Evolutionary conservation across 768 basidiomycete species (phyloP).

Genomic region (Leccinum imitatum): DNA sequence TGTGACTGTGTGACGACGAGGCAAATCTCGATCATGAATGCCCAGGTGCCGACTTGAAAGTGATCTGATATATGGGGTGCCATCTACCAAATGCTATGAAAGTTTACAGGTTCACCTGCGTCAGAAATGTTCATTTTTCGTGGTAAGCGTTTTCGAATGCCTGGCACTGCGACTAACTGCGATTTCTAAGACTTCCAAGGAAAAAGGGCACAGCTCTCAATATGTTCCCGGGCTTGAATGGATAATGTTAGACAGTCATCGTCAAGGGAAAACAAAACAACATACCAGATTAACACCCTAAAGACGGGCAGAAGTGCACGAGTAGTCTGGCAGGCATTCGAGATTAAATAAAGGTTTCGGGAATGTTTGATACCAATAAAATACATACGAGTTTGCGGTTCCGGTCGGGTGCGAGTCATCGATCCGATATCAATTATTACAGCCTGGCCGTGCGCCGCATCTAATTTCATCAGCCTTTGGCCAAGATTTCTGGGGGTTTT

Average conservation of each 20-base stretch:
- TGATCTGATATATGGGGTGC: not conserved
- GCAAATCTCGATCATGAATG: not conserved
- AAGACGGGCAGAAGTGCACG: not conserved
- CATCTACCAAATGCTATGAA: not conserved
- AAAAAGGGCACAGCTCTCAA: too few species aligned
- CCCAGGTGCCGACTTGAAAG: not conserved
- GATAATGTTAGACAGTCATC: too few species aligned
- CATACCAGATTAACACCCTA: not conserved
- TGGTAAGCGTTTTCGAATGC: too few species aligned
- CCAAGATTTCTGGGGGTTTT: too few species aligned
- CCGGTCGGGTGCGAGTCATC: not conserved
- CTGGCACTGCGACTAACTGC: too few species aligned
- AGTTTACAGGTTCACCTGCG: not conserved
- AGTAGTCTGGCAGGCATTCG: not conserved
- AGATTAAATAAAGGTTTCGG: not conserved
- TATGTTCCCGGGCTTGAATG: too few species aligned
- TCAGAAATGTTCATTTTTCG: fast-evolving
- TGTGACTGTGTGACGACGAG: not conserved
- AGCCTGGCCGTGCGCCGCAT: too few species aligned
- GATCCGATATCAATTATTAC: too few species aligned
- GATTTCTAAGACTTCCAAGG: too few species aligned
- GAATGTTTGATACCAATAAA: not conserved
- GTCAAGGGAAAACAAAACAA: too few species aligned
- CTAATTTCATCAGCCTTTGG: too few species aligned
- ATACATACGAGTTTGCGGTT: not conserved